Conservation (phyloP, 1,284 basidiomycete genomes). For the Clitocybe nebularis region DNA sequence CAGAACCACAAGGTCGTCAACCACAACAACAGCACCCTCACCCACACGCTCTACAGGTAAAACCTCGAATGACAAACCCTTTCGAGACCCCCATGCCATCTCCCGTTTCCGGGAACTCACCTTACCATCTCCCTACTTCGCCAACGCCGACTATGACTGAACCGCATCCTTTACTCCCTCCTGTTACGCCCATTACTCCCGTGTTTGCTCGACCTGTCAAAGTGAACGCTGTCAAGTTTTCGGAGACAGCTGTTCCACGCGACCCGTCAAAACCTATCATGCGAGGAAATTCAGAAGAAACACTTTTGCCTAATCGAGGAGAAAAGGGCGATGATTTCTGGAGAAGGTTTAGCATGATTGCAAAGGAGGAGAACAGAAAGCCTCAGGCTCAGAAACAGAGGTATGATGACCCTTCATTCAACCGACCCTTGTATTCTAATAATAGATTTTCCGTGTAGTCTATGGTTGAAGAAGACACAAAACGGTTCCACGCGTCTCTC, state of each 20-base stretch:
- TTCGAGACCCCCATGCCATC: slow-evolving; percentile 34
- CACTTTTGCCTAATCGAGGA: slow-evolving; percentile 58
- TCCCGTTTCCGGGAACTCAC: slow-evolving; percentile 33
- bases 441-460: slow-evolving; percentile 30
- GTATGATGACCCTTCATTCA: slow-evolving; percentile 25
- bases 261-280: slow-evolving; percentile 46
- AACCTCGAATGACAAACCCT: slow-evolving; percentile 34
- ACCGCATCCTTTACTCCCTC: slow-evolving; percentile 72
- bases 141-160: slow-evolving; percentile 32
- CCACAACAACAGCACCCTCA: slow-evolving; percentile 11
- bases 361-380: slow-evolving; percentile 55
- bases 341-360: slow-evolving; percentile 80
- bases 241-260: slow-evolving; percentile 27
- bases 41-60: slow-evolving; percentile 17
- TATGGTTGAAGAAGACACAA: slow-evolving; percentile 66
- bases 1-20: slow-evolving; percentile 32
- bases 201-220: slow-evolving; percentile 66
- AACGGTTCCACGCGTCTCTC: slow-evolving; percentile 47
- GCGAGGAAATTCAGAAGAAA: slow-evolving; percentile 64
- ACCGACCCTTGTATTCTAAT: slow-evolving; percentile 1
- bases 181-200: slow-evolving; percentile 73
- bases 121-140: slow-evolving; percentile 24
- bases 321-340: slow-evolving; percentile 79
- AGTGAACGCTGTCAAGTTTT: slow-evolving; percentile 45
- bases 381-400: slow-evolving; percentile 44